phyloP scores from a whole-genome alignment of 331 rosid genomes.

The Malus hybrid region DNA sequence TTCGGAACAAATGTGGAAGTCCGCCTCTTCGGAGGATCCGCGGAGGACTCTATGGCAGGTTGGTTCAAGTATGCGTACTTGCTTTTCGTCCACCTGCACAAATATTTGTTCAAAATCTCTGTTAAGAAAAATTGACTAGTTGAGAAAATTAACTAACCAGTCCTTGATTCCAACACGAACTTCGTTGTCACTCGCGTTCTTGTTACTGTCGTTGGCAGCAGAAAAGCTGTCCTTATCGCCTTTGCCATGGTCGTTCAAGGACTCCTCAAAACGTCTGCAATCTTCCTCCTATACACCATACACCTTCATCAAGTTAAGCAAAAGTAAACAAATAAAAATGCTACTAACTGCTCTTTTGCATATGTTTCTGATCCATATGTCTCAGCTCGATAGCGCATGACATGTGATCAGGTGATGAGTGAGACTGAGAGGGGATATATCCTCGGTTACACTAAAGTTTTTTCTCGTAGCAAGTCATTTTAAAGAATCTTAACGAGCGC shows the following conservation, averaged over 20 bases:
- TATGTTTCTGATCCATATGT: no score
- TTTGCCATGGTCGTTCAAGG: constrained; percentile 29
- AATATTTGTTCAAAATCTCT: not conserved
- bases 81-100: constrained; percentile 90
- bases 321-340: not conserved
- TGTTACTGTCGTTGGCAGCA: constrained; percentile 5
- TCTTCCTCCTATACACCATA: constrained; percentile 46
- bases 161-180: constrained; percentile 72
- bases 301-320: not conserved
- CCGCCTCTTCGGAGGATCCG: constrained; percentile 43
- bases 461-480: not conserved
- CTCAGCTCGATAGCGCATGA: no score
- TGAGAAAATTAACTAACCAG: constrained; percentile 43
- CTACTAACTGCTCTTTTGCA: not conserved
- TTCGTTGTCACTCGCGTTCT: constrained; percentile 19
- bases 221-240: constrained; percentile 1
- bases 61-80: constrained; percentile 79
- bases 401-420: no score
- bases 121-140: not conserved
- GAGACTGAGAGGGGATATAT: no score
- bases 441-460: no score
- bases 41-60: constrained; percentile 49
- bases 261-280: constrained; percentile 40
- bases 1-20: constrained; percentile 46
- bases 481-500: constrained; percentile 38